Evolutionary conservation across 371 early-diverging fungal genomes (phyloP), one percentile per base, ranked within the genome.

Genomic region (Mortierella sp.): DNA sequence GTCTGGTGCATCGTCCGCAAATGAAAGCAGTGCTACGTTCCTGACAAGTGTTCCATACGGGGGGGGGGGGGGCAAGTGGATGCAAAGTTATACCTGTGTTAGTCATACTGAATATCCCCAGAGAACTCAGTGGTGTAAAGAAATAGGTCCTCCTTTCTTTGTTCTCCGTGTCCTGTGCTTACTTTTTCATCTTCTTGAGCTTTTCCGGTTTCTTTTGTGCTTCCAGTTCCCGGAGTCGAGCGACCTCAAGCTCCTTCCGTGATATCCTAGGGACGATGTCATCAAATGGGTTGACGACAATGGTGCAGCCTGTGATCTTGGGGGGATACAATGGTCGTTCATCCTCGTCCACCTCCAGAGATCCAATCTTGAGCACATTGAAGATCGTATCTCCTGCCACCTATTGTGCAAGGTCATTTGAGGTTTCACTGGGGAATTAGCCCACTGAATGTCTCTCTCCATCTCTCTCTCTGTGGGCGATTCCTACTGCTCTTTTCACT

Each of bases 371-470:
- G 48, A 97, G 79, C 12, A 95, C 89, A 54, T 95, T 97, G 78
- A 88, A 98, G 21, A 98, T 67, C 1, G 97, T 95, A 62, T 95
- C 92, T 40, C 96, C 98, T 25, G 90, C 96, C 14, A 97, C 81
- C 92, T 91, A 77, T 24, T 52, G 14, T 14, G 24, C 39, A 9
- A 34, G 9, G 9, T 47, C 0, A 29, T 4, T 21, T 21, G 43
- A 34, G 21, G 17, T 44, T 37, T 14, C n/a, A 34, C 4, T 4
- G 34, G 34, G 10, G 34, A 34, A 10, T 4, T 7, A 34, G 10
- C 34, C 34, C 34, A 34, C 4, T 34, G 34, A 34, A 10, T 34
- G 4, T n/a, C n/a, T n/a, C n/a, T n/a, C n/a, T n/a, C n/a, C n/a
- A n/a, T n/a, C n/a, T n/a, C n/a, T n/a, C n/a, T n/a, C n/a, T n/a